These are phyloP conservation scores for Penicillium sp. DNA, from an alignment of 2,329 filamentous ascomycete species.

Conservation along the genomic window DNA sequence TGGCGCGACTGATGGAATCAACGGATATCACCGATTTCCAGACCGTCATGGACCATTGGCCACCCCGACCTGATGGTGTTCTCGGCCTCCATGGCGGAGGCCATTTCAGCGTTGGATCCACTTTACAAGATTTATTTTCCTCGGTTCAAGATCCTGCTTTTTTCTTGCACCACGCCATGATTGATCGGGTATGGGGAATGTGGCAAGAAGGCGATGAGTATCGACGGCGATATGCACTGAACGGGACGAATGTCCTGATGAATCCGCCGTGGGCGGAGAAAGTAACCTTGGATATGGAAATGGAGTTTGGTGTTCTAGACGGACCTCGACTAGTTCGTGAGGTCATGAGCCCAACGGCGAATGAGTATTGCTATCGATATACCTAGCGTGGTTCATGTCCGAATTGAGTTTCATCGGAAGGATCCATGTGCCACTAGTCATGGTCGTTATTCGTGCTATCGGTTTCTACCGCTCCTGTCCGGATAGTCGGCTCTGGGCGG, in stretches of 20 bases:
- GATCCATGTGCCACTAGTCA: too few species aligned
- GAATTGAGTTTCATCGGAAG: not conserved
- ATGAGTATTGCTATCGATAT: slow-evolving; percentile 16
- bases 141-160: slow-evolving; percentile 45
- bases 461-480: too few species aligned
- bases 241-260: slow-evolving; percentile 15
- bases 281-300: slow-evolving; percentile 13
- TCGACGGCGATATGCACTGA: slow-evolving; percentile 14
- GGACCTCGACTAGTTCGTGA: slow-evolving; percentile 10
- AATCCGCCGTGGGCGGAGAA: slow-evolving; percentile 13
- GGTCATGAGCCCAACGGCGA: slow-evolving; percentile 16
- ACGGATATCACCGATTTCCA: slow-evolving; percentile 31
- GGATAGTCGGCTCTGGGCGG: too few species aligned
- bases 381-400: slow-evolving; percentile 1
- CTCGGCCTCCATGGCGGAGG: slow-evolving; percentile 43
- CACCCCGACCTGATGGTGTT: slow-evolving; percentile 17
- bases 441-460: not conserved
- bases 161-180: slow-evolving; percentile 44
- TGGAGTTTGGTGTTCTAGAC: slow-evolving; percentile 20
- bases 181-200: slow-evolving; percentile 45
- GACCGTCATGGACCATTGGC: slow-evolving; percentile 34
- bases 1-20: slow-evolving; percentile 12
- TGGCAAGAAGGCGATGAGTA: slow-evolving; percentile 36
- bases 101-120: slow-evolving; percentile 43
- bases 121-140: slow-evolving; percentile 43